Base-by-base conservation (phyloP, 345 rosid genomes). In the Geranium rotundifolium region DNA sequence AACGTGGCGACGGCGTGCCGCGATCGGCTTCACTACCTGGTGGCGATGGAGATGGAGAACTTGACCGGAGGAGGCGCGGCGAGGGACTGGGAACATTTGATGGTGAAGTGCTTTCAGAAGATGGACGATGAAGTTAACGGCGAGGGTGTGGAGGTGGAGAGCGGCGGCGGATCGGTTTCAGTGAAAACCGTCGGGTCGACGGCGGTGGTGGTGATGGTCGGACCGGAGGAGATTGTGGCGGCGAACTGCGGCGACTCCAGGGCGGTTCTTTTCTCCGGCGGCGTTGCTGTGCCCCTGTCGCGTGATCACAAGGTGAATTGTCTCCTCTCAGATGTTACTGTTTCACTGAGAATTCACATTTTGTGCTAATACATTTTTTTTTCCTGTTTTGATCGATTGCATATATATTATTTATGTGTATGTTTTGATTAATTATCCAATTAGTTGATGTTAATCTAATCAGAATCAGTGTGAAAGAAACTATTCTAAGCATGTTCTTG, bases 121-220 rank as follows among this genome's bases (percentile, higher is more conserved):
- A 78, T 78, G 79, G 77, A 78, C n/a, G 76, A 63, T 59, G 79
- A 76, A 57, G 80, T 76, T 55, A 69, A 70, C 2, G 67, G 58
- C 23, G 74, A 57, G 19, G 61, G 39, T 50, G 1, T 60, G 9
- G 54, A 9, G 39, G 70, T 61, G 58, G 73, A 72, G 57, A 72
- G 57, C 59, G 41, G 41, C 41, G 41, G 41, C 41, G 41, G 41
- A 34, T 34, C 41, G 41, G 41, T 34, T 34, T 34, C 41, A 8
- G 41, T 34, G 41, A 34, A 8, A 4, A 56, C 59, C 70, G 72
- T 73, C 37, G 80, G 77, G 1, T 72, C 80, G 15, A 76, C 80
- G 72, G 80, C 80, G 54, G 77, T 76, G 54, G 80, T 76, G 37
- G 80, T 76, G 56, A 72, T 76, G 58, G 77, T 76, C 7, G 77